phyloP scores from a whole-genome alignment of 176 grass and related monocot genomes.

The Hordeum vulgare region DNA sequence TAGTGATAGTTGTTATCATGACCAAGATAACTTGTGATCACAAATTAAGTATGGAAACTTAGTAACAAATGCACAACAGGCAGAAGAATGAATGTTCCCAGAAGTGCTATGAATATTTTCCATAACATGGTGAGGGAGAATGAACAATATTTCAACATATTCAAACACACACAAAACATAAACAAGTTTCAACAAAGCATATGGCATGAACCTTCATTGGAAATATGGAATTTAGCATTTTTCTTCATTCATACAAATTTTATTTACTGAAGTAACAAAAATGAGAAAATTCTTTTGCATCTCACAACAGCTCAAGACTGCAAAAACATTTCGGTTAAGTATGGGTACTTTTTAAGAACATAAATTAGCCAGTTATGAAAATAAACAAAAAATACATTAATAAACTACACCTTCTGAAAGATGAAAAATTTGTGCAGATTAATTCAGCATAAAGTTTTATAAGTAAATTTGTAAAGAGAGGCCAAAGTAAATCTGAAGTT shows the following conservation, averaged over 20 bases:
- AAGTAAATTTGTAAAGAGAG: slow-evolving; percentile 10
- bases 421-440: not conserved
- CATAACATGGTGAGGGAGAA: not conserved
- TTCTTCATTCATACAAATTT: not conserved
- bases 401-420: not conserved
- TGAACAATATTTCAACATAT: not conserved
- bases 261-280: not conserved
- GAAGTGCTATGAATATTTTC: not conserved
- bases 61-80: slow-evolving; percentile 4
- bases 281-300: not conserved
- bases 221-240: not conserved
- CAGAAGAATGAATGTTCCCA: not conserved
- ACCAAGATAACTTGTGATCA: not conserved
- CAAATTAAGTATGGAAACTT: not conserved
- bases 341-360: not conserved
- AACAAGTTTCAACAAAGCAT: not conserved
- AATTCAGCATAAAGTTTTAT: not conserved
- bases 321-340: not conserved
- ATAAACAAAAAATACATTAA: not conserved
- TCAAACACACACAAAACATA: not conserved
- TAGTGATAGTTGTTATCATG: slow-evolving; percentile 19
- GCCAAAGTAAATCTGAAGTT: slow-evolving; percentile 10
- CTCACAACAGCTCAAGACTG: not conserved
- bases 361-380: not conserved
- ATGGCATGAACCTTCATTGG: not conserved